Evolutionary conservation across 805 yeast species (phyloP).

Genomic region (Lachancea cidri): DNA sequence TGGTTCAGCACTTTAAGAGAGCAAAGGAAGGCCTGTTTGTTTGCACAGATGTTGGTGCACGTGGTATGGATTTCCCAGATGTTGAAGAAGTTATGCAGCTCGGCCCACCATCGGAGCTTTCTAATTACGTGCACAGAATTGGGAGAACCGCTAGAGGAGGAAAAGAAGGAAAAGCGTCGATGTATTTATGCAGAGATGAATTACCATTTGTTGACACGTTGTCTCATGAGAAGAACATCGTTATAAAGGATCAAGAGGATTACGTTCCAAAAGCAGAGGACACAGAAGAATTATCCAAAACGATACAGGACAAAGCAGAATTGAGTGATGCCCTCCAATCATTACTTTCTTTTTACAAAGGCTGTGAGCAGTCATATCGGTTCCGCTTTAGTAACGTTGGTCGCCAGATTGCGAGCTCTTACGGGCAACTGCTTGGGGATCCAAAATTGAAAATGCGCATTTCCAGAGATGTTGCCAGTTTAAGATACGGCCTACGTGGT

Average conservation of each 20-base stretch:
- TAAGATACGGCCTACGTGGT: conserved; percentile 22
- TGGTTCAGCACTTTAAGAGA: conserved; percentile 50
- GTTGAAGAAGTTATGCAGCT: conserved; percentile 83
- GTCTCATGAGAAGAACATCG: conserved; percentile 46
- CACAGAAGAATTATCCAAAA: conserved; percentile 23
- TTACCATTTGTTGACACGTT: conserved; percentile 48
- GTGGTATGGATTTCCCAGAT: conserved; percentile 93
- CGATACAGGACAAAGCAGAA: conserved; percentile 23
- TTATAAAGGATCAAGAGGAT: conserved; percentile 40
- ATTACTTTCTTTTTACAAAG: conserved; percentile 35
- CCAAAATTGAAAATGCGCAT: conserved; percentile 21
- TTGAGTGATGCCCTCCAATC: conserved; percentile 32
- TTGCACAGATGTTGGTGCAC: conserved; percentile 90
- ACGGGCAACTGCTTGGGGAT: conserved; percentile 22
- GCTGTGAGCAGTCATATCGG: conserved; percentile 31
- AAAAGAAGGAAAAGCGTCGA: conserved; percentile 61
- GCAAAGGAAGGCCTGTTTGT: conserved; percentile 53
- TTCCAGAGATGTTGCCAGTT: conserved; percentile 10
- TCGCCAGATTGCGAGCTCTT: conserved; percentile 22
- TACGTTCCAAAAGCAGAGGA: conserved; percentile 36
- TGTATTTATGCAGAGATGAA: conserved; percentile 56
- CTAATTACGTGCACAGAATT: conserved; percentile 87
- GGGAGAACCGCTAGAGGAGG: conserved; percentile 98
- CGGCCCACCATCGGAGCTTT: conserved; percentile 65
- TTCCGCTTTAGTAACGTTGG: conserved; percentile 23